Percentiles rank a stretch among this genome's conserved stretches.
Evolutionary conservation across 2,329 filamentous ascomycete species (phyloP).

Genomic region (Cytospora chrysosperma): DNA sequence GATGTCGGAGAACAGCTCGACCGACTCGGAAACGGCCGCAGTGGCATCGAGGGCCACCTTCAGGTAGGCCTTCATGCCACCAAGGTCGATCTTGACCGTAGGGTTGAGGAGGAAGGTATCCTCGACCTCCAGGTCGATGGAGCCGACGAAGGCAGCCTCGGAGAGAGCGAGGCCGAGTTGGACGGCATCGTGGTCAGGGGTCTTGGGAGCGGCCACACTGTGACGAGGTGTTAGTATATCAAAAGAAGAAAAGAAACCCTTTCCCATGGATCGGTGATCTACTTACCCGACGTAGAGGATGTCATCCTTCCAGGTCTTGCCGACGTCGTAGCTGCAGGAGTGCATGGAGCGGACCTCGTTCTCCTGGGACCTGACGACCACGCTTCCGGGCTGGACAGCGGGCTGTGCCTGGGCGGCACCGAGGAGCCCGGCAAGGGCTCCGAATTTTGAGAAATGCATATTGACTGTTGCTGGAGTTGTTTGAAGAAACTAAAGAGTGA

Average conservation of each 20-base stretch:
- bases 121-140: conserved; percentile 19
- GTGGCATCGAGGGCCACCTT: conserved; percentile 30
- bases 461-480: neutral
- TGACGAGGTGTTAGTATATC: neutral
- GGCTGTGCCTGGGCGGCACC: conserved; percentile 20
- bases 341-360: conserved; percentile 13
- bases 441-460: conserved; percentile 23
- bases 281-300: conserved; percentile 23
- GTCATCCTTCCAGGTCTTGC: conserved; percentile 19
- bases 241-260: too few species aligned
- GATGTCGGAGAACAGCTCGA: conserved; percentile 22
- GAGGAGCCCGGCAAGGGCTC: conserved; percentile 22
- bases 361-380: conserved; percentile 18
- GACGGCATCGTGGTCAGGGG: conserved; percentile 13
- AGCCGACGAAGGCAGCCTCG: conserved; percentile 21
- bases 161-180: conserved; percentile 21
- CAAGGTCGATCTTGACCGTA: conserved; percentile 60
- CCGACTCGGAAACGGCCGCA: conserved; percentile 26
- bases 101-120: conserved; percentile 19
- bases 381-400: conserved; percentile 15
- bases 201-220: conserved; percentile 21
- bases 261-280: neutral
- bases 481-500: conserved; percentile 15
- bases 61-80: conserved; percentile 31
- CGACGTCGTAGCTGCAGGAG: conserved; percentile 19